Conservation (phyloP, 1,139 yeast species). For the Pichia sp. region DNA sequence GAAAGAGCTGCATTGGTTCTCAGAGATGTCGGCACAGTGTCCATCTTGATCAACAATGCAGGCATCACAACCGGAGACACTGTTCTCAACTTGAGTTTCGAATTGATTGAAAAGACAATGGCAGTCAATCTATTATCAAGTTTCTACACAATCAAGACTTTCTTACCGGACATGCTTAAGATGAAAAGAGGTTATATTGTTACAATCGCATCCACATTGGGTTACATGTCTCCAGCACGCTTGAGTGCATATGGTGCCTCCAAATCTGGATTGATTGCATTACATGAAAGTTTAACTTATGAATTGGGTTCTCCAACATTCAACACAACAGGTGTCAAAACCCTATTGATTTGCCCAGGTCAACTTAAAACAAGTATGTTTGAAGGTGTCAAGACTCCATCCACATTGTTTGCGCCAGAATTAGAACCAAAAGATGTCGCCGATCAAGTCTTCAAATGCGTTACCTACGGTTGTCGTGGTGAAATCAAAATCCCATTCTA, state of each 20-base stretch:
- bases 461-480: constrained; percentile 62
- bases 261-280: constrained; percentile 79
- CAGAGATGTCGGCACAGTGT: constrained; percentile 54
- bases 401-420: constrained; percentile 75
- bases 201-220: constrained; percentile 80
- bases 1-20: constrained; percentile 39
- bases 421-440: constrained; percentile 70
- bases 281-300: constrained; percentile 78
- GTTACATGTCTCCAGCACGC: constrained; percentile 81
- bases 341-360: constrained; percentile 83
- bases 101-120: constrained; percentile 60
- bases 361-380: constrained; percentile 78
- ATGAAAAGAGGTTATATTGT: constrained; percentile 70
- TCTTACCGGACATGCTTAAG: constrained; percentile 71
- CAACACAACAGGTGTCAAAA: constrained; percentile 55
- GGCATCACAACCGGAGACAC: constrained; percentile 65
- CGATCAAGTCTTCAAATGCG: constrained; percentile 48
- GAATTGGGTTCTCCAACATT: constrained; percentile 60
- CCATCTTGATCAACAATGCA: constrained; percentile 79
- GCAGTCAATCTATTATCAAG: constrained; percentile 68
- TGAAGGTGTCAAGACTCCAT: constrained; percentile 67
- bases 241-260: constrained; percentile 86
- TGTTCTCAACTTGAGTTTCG: constrained; percentile 50
- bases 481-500: constrained; percentile 75
- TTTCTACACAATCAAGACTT: constrained; percentile 65